Conservation (phyloP, 176 grass and related monocot genomes). For the Oryza meridionalis region DNA sequence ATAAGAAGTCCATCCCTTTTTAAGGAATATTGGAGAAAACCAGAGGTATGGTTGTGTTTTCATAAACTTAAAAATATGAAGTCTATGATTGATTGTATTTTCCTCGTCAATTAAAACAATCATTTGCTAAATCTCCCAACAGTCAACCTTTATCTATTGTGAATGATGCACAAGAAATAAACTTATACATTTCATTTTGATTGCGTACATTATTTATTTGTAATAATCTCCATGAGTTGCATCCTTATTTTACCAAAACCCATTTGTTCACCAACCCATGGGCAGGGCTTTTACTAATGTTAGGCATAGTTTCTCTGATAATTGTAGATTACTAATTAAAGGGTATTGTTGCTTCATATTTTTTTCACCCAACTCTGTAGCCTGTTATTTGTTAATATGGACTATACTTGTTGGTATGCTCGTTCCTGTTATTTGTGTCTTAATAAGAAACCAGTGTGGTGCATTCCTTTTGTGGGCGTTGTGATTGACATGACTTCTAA, state of each 20-base stretch:
- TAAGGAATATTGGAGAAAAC: conserved; percentile 92
- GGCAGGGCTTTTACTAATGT: neutral
- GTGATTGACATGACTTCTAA: conserved; percentile 1
- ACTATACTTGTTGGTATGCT: neutral
- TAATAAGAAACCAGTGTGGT: neutral
- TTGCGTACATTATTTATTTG: neutral
- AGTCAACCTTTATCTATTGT: conserved; percentile 3
- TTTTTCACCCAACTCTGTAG: conserved; percentile 10
- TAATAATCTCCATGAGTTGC: neutral
- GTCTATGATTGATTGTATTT: neutral
- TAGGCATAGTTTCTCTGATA: neutral
- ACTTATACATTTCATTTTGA: neutral
- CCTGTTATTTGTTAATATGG: neutral
- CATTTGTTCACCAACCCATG: neutral
- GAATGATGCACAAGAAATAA: neutral
- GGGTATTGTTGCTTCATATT: conserved; percentile 6
- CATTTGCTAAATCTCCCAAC: neutral
- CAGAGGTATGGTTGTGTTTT: conserved; percentile 54
- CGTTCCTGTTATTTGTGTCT: neutral
- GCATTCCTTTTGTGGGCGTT: conserved; percentile 1
- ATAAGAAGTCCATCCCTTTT: conserved; percentile 94
- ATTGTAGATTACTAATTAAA: neutral
- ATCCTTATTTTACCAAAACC: neutral
- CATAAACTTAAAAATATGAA: neutral
- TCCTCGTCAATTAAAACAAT: conserved; percentile 3